Base-by-base conservation (phyloP, 495 filamentous ascomycete species). In the Talaromyces thailandensis region DNA sequence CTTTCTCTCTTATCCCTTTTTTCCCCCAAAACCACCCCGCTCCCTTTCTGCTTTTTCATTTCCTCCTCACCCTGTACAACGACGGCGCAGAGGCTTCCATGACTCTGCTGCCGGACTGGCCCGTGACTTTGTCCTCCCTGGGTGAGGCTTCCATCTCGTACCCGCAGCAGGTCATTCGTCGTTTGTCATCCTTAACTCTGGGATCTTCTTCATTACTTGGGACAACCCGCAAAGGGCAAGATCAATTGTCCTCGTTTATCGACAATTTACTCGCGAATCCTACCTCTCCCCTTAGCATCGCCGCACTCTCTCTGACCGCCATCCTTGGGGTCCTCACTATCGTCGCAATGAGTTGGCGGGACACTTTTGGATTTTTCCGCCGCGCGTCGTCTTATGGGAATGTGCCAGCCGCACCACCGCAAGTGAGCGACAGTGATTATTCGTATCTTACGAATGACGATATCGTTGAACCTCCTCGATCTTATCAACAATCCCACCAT, bases 381-480 rank as follows among this genome's bases (percentile, higher is more conserved):
- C 71, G 85, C 59, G 83, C 84, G 56, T 80, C 84, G 32, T 84
- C 80, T 68, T 62, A 60, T 28, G 37, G 56, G 31, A 50, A 57
- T 25, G 29, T 16, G 24, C 43, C 14, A 26, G 32, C 73, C 3
- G 51, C 58, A 62, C 63, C 72, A 21, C 85, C 86, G 8, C 76
- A 86, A 63, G 86, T 94, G 64, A 87, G 82, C 69, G 90, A 93
- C 57, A 82, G 81, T 11, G 89, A 93, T 68, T 96, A 86, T 73
- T 85, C 82, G 67, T 96, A 96, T 75, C 88, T 94, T 70, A 88
- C 86, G 9, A 82, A 84, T 8, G 85, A 86, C 58, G 88, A 92
- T 62, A 75, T 87, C 55, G 78, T 82, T 57, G 73, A 78, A 40
- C 65, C 71, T 23, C 63, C 71, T 2, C 67, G 65, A 37, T 21